Base-by-base conservation (phyloP, 1,139 yeast genomes). In the Saccharomyces hybrid region DNA sequence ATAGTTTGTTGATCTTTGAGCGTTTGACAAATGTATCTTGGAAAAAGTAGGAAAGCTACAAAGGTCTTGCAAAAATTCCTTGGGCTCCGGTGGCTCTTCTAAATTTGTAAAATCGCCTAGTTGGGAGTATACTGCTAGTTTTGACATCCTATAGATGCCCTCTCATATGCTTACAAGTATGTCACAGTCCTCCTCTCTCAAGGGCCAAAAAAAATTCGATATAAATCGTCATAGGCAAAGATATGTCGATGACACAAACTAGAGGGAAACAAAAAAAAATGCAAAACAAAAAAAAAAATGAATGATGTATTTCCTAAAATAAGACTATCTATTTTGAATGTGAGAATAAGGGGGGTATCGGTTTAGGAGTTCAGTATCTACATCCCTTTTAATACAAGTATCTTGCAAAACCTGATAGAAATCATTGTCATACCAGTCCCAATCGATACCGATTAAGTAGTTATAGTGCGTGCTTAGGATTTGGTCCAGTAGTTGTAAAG, bases 51-150 rank as follows among this genome's bases (percentile, higher is more conserved):
- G 11, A 4, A 34, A 8, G 7, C 23, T 9, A 34, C 42, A 2
- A 20, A 20, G 41, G 47, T 42, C 58, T 52, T 31, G 42, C 50
- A 28, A 34, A 5, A 59, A 53, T 28, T 51, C 54, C 16, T 54
- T 29, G 9, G 58, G 56, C 9, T 54, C 49, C 6, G 60, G 61
- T 14, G 61, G 57, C 8, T 53, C 51, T 20, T 57, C 57, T 14
- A 58, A 29, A 23, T 56, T 47, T 2, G 58, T 51, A 38, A 53
- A 47, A 20, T 58, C 61, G 20, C 41, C 11, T n/a, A n/a, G 20
- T 4, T 34, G 41, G 20, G 20, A 7, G 20, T 14, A 34, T 7
- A 14, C 6, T 50, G 52, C 6, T 56, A 55, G 38, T 51, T 55
- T 28, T 47, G 32, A 27, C 42, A 53, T 29, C 31, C 51, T 44